A percentile compares a stretch with the other conserved stretches of the same genome.
These are phyloP conservation scores for Mycena sanguinolenta DNA, from an alignment of 768 basidiomycete species.

Conservation along the genomic window DNA sequence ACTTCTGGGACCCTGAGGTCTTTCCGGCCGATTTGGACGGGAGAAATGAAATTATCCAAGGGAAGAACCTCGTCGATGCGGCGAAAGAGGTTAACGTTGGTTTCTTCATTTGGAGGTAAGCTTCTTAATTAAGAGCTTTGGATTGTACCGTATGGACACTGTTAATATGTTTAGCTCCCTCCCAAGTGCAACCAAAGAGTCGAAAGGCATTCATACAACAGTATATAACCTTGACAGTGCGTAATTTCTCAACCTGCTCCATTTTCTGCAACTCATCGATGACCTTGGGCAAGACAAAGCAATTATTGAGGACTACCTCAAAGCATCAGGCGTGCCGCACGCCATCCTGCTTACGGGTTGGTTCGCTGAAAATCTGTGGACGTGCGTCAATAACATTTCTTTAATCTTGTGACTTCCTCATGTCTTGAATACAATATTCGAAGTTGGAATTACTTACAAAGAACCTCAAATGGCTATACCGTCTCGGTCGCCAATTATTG, in stretches of 20 bases:
- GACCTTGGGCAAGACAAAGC: conserved; percentile 26
- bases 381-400: neutral
- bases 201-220: conserved; percentile 27
- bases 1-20: neutral
- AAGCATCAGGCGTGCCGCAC: conserved; percentile 24
- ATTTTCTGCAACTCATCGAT: neutral
- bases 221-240: conserved; percentile 45
- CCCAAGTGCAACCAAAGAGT: conserved; percentile 20
- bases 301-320: conserved; percentile 31
- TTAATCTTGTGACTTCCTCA: too few species aligned
- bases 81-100: conserved; percentile 21
- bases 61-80: conserved; percentile 29
- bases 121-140: neutral
- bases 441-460: neutral
- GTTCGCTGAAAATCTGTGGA: neutral
- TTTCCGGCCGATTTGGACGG: neutral
- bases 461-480: conserved; percentile 19
- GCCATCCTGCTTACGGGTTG: conserved; percentile 27
- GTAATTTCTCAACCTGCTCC: neutral
- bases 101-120: conserved; percentile 29
- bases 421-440: too few species aligned
- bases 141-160: too few species aligned
- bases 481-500: conserved; percentile 19
- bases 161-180: conserved; percentile 17
- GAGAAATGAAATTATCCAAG: neutral